Evolutionary conservation across 352 stramenopile species (phyloP).

Genomic region (Elongisporangium senticosum): DNA sequence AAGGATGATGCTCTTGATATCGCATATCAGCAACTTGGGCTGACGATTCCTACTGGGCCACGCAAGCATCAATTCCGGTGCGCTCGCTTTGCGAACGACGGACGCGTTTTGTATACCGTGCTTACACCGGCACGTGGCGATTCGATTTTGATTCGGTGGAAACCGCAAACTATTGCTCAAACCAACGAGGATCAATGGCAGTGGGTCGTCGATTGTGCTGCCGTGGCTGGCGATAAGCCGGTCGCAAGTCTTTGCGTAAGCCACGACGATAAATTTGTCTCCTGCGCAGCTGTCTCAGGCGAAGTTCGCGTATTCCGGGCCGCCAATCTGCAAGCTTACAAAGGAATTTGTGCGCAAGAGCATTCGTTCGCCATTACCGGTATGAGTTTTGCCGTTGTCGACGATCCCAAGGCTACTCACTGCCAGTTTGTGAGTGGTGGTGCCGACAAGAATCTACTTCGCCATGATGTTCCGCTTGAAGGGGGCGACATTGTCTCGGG

Average conservation of each 20-base stretch:
- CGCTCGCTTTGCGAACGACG: conserved; percentile 65
- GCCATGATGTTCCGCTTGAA: conserved; percentile 55
- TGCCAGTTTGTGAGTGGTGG: conserved; percentile 64
- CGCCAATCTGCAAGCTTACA: conserved; percentile 42
- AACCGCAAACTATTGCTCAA: conserved; percentile 60
- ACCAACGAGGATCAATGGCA: conserved; percentile 62
- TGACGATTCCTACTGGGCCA: conserved; percentile 30
- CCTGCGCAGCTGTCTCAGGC: conserved; percentile 59
- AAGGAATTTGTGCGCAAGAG: conserved; percentile 43
- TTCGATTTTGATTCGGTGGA: conserved; percentile 80
- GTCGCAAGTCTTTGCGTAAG: conserved; percentile 77
- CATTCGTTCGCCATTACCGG: conserved; percentile 82
- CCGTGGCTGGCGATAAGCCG: conserved; percentile 61
- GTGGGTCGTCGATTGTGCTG: conserved; percentile 48
- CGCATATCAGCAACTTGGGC: conserved; percentile 41
- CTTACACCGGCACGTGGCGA: conserved; percentile 68
- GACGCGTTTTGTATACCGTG: conserved; percentile 65
- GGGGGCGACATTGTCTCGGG: conserved; percentile 48
- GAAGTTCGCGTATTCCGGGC: conserved; percentile 64
- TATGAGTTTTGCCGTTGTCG: conserved; percentile 54
- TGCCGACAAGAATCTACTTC: conserved; percentile 68
- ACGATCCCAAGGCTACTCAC: conserved; percentile 24
- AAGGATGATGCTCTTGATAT: conserved; percentile 73
- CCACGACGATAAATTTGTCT: conserved; percentile 66
- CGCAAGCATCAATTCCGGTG: conserved; percentile 81